These are phyloP conservation scores for Sporothrix globosa DNA, from an alignment of 2,329 filamentous ascomycete species.

Conservation along the genomic window DNA sequence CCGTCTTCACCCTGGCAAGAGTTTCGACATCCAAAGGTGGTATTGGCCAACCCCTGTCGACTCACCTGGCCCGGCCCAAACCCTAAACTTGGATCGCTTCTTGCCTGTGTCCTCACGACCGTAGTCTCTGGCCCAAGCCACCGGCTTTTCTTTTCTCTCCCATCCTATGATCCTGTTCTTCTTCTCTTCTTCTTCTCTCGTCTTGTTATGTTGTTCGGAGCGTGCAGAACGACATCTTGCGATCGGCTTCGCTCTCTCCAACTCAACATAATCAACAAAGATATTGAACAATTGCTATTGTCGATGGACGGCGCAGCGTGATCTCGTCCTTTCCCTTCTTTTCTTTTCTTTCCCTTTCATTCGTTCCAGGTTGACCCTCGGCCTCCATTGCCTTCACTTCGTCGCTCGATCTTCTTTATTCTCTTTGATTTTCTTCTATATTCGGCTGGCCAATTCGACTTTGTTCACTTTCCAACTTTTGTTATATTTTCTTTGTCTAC, in stretches of 20 bases:
- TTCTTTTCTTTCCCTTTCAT: constrained; percentile 30
- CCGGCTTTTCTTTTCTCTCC: background rate
- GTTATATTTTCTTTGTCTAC: background rate
- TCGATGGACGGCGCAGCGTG: constrained; percentile 15
- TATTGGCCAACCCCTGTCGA: constrained; percentile 19
- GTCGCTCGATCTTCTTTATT: constrained; percentile 19
- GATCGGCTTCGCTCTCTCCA: constrained; percentile 18
- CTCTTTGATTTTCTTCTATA: constrained; percentile 13
- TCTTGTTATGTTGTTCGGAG: background rate
- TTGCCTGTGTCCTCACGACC: background rate
- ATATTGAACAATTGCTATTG: constrained; percentile 4
- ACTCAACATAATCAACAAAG: constrained; percentile 10
- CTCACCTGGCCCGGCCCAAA: constrained; percentile 18
- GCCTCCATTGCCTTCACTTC: constrained; percentile 28
- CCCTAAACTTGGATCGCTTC: constrained; percentile 6
- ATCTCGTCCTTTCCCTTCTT: constrained; percentile 13
- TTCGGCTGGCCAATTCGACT: constrained; percentile 10
- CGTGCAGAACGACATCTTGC: background rate
- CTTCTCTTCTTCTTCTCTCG: background rate
- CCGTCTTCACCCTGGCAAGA: background rate
- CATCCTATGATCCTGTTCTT: background rate
- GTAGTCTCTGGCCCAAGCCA: background rate
- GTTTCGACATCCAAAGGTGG: constrained; percentile 21
- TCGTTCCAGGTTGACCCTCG: constrained; percentile 35
- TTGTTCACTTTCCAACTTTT: constrained; percentile 3